phyloP scores from a whole-genome alignment of 495 filamentous ascomycete species.

The Entonaema liquescens region DNA sequence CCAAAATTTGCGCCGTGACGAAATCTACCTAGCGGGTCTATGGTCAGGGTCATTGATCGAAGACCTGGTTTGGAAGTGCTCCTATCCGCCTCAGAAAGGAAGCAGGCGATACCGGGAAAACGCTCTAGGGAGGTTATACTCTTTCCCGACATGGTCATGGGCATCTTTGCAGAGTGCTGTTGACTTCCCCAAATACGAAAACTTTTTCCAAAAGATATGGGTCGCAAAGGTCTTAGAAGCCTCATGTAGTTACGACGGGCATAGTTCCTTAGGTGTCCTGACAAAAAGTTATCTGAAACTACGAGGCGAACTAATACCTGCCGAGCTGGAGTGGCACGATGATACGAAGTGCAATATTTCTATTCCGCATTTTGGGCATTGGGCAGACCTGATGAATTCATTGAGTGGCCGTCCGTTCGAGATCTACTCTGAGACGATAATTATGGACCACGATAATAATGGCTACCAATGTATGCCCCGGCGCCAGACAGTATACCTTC shows the following conservation, averaged over 20 bases:
- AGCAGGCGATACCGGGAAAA: background rate
- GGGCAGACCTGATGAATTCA: background rate
- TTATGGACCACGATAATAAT: constrained; percentile 2
- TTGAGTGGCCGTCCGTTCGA: too few relatives aligned
- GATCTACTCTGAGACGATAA: background rate
- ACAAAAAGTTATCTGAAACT: background rate
- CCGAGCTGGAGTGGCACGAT: background rate
- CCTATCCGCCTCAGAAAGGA: background rate
- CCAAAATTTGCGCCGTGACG: background rate
- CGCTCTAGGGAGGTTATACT: background rate
- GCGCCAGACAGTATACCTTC: constrained; percentile 2
- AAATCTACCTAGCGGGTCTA: constrained; percentile 7
- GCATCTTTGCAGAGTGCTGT: constrained; percentile 3
- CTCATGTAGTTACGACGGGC: background rate
- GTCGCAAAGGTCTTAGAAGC: background rate
- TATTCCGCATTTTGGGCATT: background rate
- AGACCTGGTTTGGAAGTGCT: constrained; percentile 10
- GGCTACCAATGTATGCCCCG: background rate
- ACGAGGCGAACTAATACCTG: background rate
- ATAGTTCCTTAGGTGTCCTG: background rate
- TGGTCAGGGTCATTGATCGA: constrained; percentile 3
- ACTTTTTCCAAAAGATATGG: background rate
- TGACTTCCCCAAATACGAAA: background rate
- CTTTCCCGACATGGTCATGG: constrained; percentile 17
- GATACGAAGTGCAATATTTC: background rate